Evolutionary conservation across 192 early-diverging fungal genomes (phyloP), one percentile per base, ranked within the genome.

Genomic region (Linnemannia hyalina): DNA sequence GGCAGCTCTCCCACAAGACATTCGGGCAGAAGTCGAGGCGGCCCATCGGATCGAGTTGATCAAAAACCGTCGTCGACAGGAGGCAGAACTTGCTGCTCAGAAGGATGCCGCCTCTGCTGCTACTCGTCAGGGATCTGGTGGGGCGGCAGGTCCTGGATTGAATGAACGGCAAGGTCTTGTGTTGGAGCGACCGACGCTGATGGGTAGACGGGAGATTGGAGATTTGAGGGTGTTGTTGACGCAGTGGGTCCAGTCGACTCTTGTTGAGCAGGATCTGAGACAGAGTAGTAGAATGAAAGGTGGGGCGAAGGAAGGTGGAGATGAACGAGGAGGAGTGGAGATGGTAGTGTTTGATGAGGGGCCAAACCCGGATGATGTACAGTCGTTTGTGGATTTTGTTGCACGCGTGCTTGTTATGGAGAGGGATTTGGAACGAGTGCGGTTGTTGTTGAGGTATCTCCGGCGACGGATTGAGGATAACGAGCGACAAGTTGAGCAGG

Each of bases 351-450:
- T 74, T 68, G 84, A 86, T 47, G 80, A 81, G 63, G 84, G 84
- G 22, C 84, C 84, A 0, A 81, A 81, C 68, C 84, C 84, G 38
- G 84, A 86, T 38, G 84, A 86, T 77, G 84, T 86, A 2, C 29
- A 76, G 49, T 77, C 78, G 38, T 86, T 86, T 49, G 69, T 54
- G 8, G 84, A 81, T 9, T 86, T 77, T 75, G 55, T 86, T 73
- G 71, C 76, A 11, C 70, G 72, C 7, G 80, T 86, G 18, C 78
- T 86, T 29, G 72, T 57, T 10, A 86, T 86, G 84, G 84, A 86
- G 63, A 60, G 84, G 8, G 84, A 86, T 29, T 44, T 86, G 49
- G 84, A 86, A 7, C 63, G 80, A 32, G 84, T 76, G 2, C 75
- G 79, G 32, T 22, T 86, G 80, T 41, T 86, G 18, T 44, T 86